A percentile compares a stretch with the other conserved stretches of the same genome.
Conservation (phyloP, 768 basidiomycete genomes). For the Mycena chlorophos region DNA sequence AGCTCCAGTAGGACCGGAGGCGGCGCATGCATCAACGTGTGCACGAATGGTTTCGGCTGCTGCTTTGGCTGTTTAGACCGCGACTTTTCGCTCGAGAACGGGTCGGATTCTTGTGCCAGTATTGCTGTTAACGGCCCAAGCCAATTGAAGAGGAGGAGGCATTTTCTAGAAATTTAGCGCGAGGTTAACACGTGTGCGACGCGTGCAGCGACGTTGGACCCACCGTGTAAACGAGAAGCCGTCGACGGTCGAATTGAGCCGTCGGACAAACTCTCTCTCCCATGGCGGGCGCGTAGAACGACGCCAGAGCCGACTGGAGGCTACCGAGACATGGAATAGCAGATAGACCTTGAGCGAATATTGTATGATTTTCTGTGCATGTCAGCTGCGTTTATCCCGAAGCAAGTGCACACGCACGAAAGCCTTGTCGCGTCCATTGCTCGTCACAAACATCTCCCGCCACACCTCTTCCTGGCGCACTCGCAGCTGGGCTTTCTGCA, state of each 20-base stretch:
- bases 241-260: constrained; percentile 60
- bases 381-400: constrained; percentile 8
- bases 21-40: constrained; percentile 74
- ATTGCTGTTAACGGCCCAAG: constrained; percentile 71
- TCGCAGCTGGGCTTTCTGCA: constrained; percentile 44
- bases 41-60: constrained; percentile 60
- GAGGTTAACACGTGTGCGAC: constrained; percentile 5
- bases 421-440: constrained; percentile 80
- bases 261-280: constrained; percentile 57
- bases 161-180: constrained; percentile 59
- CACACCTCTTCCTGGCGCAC: constrained; percentile 70
- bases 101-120: constrained; percentile 66
- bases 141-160: constrained; percentile 84
- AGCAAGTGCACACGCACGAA: constrained; percentile 55
- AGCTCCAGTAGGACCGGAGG: constrained; percentile 82
- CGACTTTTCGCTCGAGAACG: constrained; percentile 42
- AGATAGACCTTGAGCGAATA: constrained; percentile 78
- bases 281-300: constrained; percentile 47
- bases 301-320: constrained; percentile 48
- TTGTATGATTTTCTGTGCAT: constrained; percentile 77
- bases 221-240: constrained; percentile 79
- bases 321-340: constrained; percentile 61
- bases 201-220: constrained; percentile 16
- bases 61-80: constrained; percentile 40
- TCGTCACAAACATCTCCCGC: constrained; percentile 77